phyloP scores from a whole-genome alignment of 208 protist genomes.

The Leishmania martiniquensis region DNA sequence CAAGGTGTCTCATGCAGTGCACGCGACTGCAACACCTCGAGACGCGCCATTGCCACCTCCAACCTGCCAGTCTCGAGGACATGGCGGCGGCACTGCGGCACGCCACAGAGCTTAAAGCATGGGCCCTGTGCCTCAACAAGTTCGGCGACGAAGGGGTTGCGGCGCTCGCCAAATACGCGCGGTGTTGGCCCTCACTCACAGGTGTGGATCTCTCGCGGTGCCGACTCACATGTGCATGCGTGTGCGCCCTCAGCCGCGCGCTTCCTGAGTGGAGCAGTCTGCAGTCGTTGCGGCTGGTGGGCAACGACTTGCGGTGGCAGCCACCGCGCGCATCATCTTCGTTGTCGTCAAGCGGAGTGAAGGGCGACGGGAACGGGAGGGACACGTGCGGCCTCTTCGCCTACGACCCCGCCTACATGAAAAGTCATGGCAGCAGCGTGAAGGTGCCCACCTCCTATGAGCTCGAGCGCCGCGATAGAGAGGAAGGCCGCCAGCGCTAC shows the following conservation, averaged over 20 bases:
- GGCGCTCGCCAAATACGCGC: conserved; percentile 33
- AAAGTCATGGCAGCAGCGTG: conserved; percentile 21
- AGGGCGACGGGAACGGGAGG: background rate
- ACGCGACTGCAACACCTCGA: conserved; percentile 39
- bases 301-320: conserved; percentile 57
- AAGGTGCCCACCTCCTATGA: conserved; percentile 82
- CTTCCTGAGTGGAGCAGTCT: conserved; percentile 37
- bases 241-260: conserved; percentile 35
- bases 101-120: conserved; percentile 33
- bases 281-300: conserved; percentile 55
- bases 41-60: conserved; percentile 66
- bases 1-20: conserved; percentile 51
- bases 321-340: background rate
- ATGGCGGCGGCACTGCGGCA: conserved; percentile 42
- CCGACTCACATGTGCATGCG: conserved; percentile 50
- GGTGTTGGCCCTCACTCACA: conserved; percentile 54
- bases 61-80: conserved; percentile 22
- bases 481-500: conserved; percentile 59
- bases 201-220: conserved; percentile 74
- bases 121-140: conserved; percentile 66
- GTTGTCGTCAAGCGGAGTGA: background rate
- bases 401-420: conserved; percentile 68
- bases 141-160: conserved; percentile 53
- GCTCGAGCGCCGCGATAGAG: conserved; percentile 72
- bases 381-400: conserved; percentile 54